Conservation (phyloP, 352 stramenopile genomes). For the Elongisporangium senticosum region DNA sequence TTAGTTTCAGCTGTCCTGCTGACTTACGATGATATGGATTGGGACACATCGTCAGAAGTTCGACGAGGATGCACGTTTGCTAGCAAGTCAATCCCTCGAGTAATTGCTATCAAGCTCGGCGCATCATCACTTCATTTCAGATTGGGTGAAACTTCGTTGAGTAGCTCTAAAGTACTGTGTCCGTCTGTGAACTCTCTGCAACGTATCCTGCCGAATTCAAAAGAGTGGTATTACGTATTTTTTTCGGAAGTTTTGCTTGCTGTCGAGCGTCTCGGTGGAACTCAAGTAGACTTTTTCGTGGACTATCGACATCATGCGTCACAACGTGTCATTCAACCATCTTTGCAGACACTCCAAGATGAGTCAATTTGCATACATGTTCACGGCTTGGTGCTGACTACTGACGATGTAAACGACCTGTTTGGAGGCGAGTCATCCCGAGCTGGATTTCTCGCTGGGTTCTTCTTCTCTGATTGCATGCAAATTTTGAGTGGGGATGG, state of each 20-base stretch:
- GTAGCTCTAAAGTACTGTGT: slow-evolving; percentile 39
- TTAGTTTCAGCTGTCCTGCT: slow-evolving; percentile 31
- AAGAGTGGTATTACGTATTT: slow-evolving; percentile 38
- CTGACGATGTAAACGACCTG: slow-evolving; percentile 44
- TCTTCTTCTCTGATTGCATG: slow-evolving; percentile 68
- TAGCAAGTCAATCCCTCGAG: slow-evolving; percentile 31
- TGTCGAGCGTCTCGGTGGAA: slow-evolving; percentile 42
- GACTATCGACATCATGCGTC: slow-evolving; percentile 58
- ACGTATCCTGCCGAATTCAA: slow-evolving; percentile 26
- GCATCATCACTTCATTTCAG: slow-evolving; percentile 58
- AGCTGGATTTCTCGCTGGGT: slow-evolving; percentile 47
- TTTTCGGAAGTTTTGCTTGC: slow-evolving; percentile 57
- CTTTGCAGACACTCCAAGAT: slow-evolving; percentile 62
- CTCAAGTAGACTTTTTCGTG: slow-evolving; percentile 62
- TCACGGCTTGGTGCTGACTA: slow-evolving; percentile 44
- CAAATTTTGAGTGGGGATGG: slow-evolving; percentile 71
- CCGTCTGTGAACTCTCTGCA: slow-evolving; percentile 31
- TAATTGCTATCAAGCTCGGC: slow-evolving; percentile 43
- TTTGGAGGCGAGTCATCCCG: slow-evolving; percentile 48
- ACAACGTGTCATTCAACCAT: slow-evolving; percentile 66
- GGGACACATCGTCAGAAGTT: slow-evolving; percentile 54
- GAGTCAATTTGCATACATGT: slow-evolving; percentile 71
- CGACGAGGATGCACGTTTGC: slow-evolving; percentile 50
- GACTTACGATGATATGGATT: slow-evolving; percentile 74
- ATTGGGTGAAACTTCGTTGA: slow-evolving; percentile 54